Evolutionary conservation across 495 filamentous ascomycete genomes (phyloP).

Genomic region (Penicillium manginii): DNA sequence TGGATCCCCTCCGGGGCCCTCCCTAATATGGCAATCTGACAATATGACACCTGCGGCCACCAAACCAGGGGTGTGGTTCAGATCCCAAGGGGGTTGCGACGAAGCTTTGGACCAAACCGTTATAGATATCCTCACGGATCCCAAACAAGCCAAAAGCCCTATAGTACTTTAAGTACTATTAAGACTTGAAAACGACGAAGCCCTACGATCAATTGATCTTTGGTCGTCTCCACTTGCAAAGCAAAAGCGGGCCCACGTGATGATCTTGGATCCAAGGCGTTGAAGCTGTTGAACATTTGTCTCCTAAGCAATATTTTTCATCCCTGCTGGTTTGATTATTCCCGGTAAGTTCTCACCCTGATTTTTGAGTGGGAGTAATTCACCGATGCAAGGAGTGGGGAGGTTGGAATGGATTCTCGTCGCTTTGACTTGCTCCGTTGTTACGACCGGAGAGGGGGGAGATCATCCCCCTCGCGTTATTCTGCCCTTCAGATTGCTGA

Average conservation of each 20-base stretch:
- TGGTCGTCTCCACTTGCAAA: slow-evolving; percentile 14
- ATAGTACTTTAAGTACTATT: no score
- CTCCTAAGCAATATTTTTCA: slow-evolving; percentile 7
- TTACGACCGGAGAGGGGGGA: slow-evolving; percentile 22
- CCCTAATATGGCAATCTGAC: not conserved
- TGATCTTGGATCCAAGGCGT: slow-evolving; percentile 11
- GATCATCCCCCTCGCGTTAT: slow-evolving; percentile 17
- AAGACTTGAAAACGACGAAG: not conserved
- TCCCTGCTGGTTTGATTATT: slow-evolving; percentile 8
- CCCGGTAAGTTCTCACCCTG: slow-evolving; percentile 7
- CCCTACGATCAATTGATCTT: no score
- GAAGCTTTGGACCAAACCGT: no score
- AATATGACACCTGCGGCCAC: slow-evolving; percentile 9
- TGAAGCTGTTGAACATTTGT: slow-evolving; percentile 12
- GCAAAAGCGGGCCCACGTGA: slow-evolving; percentile 25
- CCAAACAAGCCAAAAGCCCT: no score
- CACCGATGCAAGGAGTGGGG: slow-evolving; percentile 17
- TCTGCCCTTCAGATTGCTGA: slow-evolving; percentile 16
- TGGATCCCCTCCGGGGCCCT: not conserved
- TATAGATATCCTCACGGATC: no score
- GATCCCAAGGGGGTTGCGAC: not conserved
- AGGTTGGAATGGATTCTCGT: slow-evolving; percentile 12
- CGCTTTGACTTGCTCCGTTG: slow-evolving; percentile 19
- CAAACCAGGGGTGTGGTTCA: not conserved
- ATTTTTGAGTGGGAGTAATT: not conserved